Conservation (phyloP, 1,139 yeast genomes). For the Geotrichum candidum region DNA sequence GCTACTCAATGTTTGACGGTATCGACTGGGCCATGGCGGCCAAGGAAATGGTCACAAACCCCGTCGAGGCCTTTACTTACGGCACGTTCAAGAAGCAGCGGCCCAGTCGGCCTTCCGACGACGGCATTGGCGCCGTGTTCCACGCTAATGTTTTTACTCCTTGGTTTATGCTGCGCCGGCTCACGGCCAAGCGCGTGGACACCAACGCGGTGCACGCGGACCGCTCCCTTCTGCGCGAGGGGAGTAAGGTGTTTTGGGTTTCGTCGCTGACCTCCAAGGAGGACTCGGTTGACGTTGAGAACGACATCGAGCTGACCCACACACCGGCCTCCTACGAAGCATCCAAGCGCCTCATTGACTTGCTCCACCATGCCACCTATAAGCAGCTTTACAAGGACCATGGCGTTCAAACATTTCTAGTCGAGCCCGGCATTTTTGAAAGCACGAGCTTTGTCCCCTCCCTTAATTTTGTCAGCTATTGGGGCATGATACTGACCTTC, state of each 20-base stretch:
- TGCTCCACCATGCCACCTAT: conserved; percentile 69
- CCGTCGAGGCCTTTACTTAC: conserved; percentile 64
- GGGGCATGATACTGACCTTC: conserved; percentile 79
- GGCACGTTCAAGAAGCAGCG: conserved; percentile 80
- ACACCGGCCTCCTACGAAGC: conserved; percentile 80
- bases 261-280: conserved; percentile 76
- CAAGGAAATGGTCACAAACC: conserved; percentile 54
- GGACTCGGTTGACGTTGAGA: conserved; percentile 47
- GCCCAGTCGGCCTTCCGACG: conserved; percentile 65
- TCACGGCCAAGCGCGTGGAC: conserved; percentile 7
- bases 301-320: conserved; percentile 62
- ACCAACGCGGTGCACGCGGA: conserved; percentile 38
- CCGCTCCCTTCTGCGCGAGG: conserved; percentile 44
- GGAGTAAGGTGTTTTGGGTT: conserved; percentile 74
- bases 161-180: conserved; percentile 49
- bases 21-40: conserved; percentile 78
- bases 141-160: conserved; percentile 97
- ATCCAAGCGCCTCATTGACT: conserved; percentile 80
- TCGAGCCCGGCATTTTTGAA: conserved; percentile 92
- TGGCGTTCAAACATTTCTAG: conserved; percentile 64
- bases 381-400: conserved; percentile 41
- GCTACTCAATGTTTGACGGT: conserved; percentile 81
- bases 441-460: conserved; percentile 74
- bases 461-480: conserved; percentile 69
- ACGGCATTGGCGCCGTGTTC: conserved; percentile 76